Base-by-base conservation (phyloP, 331 rosid species). In the Erythrophleum ivorense region DNA sequence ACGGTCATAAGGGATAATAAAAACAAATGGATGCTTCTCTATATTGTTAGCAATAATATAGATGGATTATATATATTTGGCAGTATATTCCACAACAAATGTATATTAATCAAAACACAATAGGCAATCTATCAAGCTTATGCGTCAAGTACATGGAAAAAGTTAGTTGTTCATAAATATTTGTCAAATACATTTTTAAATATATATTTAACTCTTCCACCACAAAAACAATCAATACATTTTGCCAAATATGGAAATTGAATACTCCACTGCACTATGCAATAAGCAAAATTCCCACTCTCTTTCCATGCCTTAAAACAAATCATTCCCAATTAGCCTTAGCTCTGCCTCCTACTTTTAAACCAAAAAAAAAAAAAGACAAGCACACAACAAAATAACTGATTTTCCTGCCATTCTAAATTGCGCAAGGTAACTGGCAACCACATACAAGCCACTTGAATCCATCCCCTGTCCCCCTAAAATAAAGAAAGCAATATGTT, bases 341-440 rank as follows among this genome's bases (percentile, higher is more conserved):
- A 71, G 18, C 18, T 29, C 53, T 21, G 6, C 11, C 73, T 40
- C 59, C 75, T 7, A 46, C 24, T 7, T 15, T 2, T 48, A 12
- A 55, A 24, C 13, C 36, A 24, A 24, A 24, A 24, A 24, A 24
- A 24, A 68, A 68, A 19, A 19, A 68, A 41, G 34, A 40, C 31
- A 67, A 19, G 9, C 10, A 43, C 55, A 40, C 73, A 68, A 68
- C n/a, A 43, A 43, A 41, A 16, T 69, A 69, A 43, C 13, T 10
- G 3, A 41, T 19, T 71, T 13, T 48, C 58, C 77, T 36, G 46
- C 40, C 64, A 81, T n/a, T 75, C 64, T 46, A 82, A 24, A 64
- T 54, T 19, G 48, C 48, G 13, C 48, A 66, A 78, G 46, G 60
- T 52, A 72, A 60, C 74, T 21, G 65, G 54, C 36, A 58, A 66